Percentiles rank a stretch among this genome's conserved stretches.
Conservation (phyloP, 306 rosid genomes). For the Delonix regia region DNA sequence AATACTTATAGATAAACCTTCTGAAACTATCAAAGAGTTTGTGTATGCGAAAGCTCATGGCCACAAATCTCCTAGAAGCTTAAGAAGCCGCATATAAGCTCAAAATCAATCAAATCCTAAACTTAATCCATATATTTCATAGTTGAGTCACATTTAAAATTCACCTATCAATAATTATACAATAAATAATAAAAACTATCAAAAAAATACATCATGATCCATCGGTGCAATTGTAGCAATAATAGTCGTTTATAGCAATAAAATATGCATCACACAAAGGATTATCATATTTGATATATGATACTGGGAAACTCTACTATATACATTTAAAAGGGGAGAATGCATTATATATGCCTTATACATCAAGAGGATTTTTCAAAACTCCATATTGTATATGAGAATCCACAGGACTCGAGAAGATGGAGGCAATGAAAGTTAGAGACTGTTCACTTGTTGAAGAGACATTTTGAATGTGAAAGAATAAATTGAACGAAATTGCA, state of each 20-base stretch:
- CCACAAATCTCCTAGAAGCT: no score
- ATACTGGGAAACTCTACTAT: neutral
- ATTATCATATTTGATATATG: neutral
- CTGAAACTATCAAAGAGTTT: no score
- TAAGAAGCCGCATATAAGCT: no score
- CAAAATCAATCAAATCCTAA: no score
- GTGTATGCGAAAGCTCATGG: no score
- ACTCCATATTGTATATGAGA: constrained; percentile 4
- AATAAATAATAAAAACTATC: no score
- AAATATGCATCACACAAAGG: neutral
- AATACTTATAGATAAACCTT: no score
- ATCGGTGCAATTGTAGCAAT: neutral
- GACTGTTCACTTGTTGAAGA: constrained; percentile 11
- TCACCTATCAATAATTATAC: no score
- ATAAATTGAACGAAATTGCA: constrained; percentile 61
- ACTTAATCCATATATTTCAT: no score
- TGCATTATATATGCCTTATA: neutral
- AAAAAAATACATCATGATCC: no score
- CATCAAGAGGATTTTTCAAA: neutral
- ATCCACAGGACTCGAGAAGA: constrained; percentile 7
- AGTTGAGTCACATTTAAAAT: no score
- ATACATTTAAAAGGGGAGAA: neutral
- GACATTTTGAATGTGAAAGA: constrained; percentile 51
- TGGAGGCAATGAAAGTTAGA: constrained; percentile 11
- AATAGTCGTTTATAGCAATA: neutral